Conservation (phyloP, 2,329 filamentous ascomycete species). For the Epichloe sylvatica region DNA sequence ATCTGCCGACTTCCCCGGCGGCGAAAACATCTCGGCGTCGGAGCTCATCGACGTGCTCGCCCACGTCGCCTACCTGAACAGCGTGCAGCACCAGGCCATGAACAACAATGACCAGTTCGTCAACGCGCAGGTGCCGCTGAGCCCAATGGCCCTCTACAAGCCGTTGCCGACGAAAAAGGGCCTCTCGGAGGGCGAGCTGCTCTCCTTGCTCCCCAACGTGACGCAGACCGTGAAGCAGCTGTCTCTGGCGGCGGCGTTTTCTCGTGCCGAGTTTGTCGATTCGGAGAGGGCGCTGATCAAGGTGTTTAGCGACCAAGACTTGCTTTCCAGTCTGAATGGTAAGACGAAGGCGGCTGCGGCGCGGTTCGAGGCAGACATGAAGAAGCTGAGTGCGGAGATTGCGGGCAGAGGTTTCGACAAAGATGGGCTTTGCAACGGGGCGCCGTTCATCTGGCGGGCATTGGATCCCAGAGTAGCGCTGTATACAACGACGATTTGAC, state of each 20-base stretch:
- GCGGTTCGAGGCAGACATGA: conserved; percentile 23
- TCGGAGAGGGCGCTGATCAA: conserved; percentile 24
- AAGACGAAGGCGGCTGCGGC: conserved; percentile 19
- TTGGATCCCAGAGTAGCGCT: conserved; percentile 8
- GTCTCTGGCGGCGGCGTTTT: conserved; percentile 24
- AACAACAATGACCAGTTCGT: conserved; percentile 28
- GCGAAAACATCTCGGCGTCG: conserved; percentile 8
- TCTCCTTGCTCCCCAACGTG: conserved; percentile 21
- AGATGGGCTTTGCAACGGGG: conserved; percentile 29
- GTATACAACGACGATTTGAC: not conserved
- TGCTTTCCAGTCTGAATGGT: conserved; percentile 21
- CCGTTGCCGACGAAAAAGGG: conserved; percentile 26
- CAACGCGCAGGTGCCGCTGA: conserved; percentile 25
- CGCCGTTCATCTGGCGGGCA: conserved; percentile 31
- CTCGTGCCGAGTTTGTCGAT: conserved; percentile 23
- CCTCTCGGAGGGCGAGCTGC: conserved; percentile 15
- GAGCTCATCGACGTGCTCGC: conserved; percentile 28
- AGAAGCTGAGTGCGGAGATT: conserved; percentile 22
- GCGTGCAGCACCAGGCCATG: conserved; percentile 24
- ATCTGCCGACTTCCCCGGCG: conserved; percentile 27
- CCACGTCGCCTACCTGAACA: conserved; percentile 18
- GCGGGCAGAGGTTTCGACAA: conserved; percentile 25
- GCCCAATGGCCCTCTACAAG: conserved; percentile 26
- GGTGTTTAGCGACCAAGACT: conserved; percentile 24
- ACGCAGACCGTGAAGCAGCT: conserved; percentile 23